These are phyloP conservation scores for Viola pubescens DNA, from an alignment of 441 rosid species.

Conservation along the genomic window DNA sequence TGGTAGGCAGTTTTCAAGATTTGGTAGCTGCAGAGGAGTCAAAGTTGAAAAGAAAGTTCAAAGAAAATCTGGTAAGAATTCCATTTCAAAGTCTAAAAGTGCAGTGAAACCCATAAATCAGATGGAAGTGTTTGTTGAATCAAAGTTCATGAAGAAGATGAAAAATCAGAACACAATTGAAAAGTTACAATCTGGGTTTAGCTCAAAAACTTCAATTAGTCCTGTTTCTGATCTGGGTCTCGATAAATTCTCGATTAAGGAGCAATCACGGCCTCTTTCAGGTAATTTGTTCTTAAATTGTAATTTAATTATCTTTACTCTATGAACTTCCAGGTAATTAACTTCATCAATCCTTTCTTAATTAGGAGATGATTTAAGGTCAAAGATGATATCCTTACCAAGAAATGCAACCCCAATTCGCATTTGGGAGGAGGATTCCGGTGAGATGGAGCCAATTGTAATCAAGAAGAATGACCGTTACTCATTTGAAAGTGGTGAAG, in stretches of 20 bases:
- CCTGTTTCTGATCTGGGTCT: constrained; percentile 54
- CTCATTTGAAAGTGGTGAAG: constrained; percentile 16
- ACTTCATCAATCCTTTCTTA: neutral
- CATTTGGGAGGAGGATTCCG: constrained; percentile 6
- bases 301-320: neutral
- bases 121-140: constrained; percentile 25
- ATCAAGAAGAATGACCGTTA: constrained; percentile 3
- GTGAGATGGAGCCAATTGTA: constrained; percentile 5
- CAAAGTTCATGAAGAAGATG: constrained; percentile 30
- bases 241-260: constrained; percentile 28
- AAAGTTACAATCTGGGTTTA: constrained; percentile 19
- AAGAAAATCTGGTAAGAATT: constrained; percentile 14
- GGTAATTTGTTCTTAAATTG: constrained; percentile 29
- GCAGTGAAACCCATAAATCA: constrained; percentile 24
- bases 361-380: constrained; percentile 19
- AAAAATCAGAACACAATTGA: constrained; percentile 17
- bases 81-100: constrained; percentile 10
- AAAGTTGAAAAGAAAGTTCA: constrained; percentile 21
- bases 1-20: constrained; percentile 19
- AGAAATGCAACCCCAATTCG: constrained; percentile 4
- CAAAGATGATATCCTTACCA: constrained; percentile 15
- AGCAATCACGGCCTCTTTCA: constrained; percentile 23
- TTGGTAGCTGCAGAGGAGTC: constrained; percentile 25
- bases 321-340: neutral
- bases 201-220: constrained; percentile 32